These are phyloP conservation scores for Globisporangium sylvaticum DNA, from an alignment of 352 stramenopile species.

Conservation along the genomic window DNA sequence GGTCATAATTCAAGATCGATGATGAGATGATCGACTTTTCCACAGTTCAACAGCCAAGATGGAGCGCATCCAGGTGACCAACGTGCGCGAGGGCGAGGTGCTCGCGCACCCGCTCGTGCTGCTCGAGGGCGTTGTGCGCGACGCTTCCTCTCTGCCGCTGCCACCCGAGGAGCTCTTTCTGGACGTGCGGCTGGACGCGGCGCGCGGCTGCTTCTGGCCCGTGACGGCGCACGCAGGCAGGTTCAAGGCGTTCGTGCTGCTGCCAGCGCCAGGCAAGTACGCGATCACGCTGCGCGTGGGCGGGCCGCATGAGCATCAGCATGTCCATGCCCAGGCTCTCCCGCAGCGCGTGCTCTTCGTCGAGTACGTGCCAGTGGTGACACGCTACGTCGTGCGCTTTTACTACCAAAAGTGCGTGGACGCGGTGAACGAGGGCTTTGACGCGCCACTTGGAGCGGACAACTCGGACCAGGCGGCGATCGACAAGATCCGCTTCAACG, in stretches of 20 bases:
- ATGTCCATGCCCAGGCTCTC: not conserved
- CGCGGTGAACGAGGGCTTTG: slow-evolving; percentile 40
- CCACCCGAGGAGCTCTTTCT: slow-evolving; percentile 28
- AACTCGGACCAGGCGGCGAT: slow-evolving; percentile 50
- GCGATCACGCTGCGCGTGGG: slow-evolving; percentile 24
- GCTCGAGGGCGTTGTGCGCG: slow-evolving; percentile 35
- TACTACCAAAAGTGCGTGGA: slow-evolving; percentile 66
- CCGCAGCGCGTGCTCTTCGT: slow-evolving; percentile 27
- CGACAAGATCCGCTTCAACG: slow-evolving; percentile 49
- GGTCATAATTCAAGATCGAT: too few relatives aligned
- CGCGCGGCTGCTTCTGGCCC: slow-evolving; percentile 37
- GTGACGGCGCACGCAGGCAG: slow-evolving; percentile 30
- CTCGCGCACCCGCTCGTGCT: slow-evolving; percentile 54
- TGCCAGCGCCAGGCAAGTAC: slow-evolving; percentile 43
- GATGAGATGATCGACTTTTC: too few relatives aligned
- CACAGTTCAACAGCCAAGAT: not conserved
- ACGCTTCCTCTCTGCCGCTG: slow-evolving; percentile 4
- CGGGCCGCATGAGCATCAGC: not conserved
- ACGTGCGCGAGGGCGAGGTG: slow-evolving; percentile 77
- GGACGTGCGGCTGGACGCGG: slow-evolving; percentile 32
- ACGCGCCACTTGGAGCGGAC: slow-evolving; percentile 44
- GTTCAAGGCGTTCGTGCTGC: slow-evolving; percentile 64
- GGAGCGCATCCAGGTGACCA: slow-evolving; percentile 63
- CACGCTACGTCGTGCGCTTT: slow-evolving; percentile 47
- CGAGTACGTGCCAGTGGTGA: slow-evolving; percentile 28